Percentiles rank a stretch among this genome's conserved stretches.
phyloP scores from a whole-genome alignment of 768 basidiomycete species.

The Kwoniella newhampshirensis region DNA sequence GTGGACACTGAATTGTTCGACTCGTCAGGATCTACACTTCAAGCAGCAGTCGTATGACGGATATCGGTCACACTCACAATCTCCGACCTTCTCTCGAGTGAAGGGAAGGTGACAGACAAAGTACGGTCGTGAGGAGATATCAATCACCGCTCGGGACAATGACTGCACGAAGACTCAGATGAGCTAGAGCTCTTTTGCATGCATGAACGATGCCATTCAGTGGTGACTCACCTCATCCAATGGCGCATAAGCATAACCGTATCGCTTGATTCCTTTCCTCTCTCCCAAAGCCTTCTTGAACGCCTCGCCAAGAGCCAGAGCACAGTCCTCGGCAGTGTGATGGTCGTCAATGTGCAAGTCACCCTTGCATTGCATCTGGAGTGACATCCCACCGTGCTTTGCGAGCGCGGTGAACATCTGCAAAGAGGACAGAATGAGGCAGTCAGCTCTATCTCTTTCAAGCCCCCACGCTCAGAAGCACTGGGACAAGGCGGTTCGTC shows the following conservation, averaged over 20 bases:
- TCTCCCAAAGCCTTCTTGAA: slow-evolving; percentile 96
- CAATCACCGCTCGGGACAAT: slow-evolving; percentile 90
- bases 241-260: slow-evolving; percentile 94
- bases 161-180: slow-evolving; percentile 61
- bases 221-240: slow-evolving; percentile 92
- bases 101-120: slow-evolving; percentile 79
- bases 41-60: neutral
- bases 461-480: too few relatives aligned
- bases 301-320: slow-evolving; percentile 59
- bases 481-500: too few relatives aligned
- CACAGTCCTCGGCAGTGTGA: slow-evolving; percentile 91
- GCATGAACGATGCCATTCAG: too few relatives aligned
- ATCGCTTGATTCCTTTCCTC: slow-evolving; percentile 87
- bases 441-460: too few relatives aligned
- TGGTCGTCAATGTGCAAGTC: slow-evolving; percentile 99
- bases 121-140: slow-evolving; percentile 95
- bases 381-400: slow-evolving; percentile 91
- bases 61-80: slow-evolving; percentile 56
- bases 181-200: too few relatives aligned
- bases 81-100: slow-evolving; percentile 57
- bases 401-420: slow-evolving; percentile 98
- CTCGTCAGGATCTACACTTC: slow-evolving; percentile 65
- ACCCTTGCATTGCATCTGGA: slow-evolving; percentile 86
- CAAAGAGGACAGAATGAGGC: too few relatives aligned
- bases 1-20: slow-evolving; percentile 73